These are phyloP conservation scores for Microbotryum saponariae DNA, from an alignment of 1,284 basidiomycete species.

Conservation along the genomic window DNA sequence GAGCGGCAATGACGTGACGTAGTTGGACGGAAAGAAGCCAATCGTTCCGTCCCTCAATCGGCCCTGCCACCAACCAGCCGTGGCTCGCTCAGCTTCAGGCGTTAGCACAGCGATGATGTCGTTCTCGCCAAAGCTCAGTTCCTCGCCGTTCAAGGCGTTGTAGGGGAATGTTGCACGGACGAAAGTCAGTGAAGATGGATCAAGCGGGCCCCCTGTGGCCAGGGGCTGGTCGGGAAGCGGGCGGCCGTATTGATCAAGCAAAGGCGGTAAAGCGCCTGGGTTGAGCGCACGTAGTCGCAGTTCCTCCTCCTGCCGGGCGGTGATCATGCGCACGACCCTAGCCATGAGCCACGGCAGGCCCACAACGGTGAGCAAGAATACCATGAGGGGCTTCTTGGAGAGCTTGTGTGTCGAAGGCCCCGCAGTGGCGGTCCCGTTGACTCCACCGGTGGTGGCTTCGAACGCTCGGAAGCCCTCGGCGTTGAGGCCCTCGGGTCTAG, in stretches of 20 bases:
- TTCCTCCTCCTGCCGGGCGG: constrained; percentile 51
- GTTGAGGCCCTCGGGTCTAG: constrained; percentile 9
- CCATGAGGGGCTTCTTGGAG: constrained; percentile 74
- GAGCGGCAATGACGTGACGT: constrained; percentile 49
- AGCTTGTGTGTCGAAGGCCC: constrained; percentile 41
- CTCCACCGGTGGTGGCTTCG: constrained; percentile 18
- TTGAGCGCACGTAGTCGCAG: constrained; percentile 43
- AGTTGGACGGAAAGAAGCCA: constrained; percentile 94
- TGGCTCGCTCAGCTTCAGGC: constrained; percentile 65
- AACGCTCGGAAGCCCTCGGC: constrained; percentile 33
- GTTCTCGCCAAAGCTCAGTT: constrained; percentile 71
- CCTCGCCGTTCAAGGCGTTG: constrained; percentile 56
- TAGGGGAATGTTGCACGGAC: constrained; percentile 67
- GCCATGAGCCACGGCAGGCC: constrained; percentile 93
- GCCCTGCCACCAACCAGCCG: constrained; percentile 92
- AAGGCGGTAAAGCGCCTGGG: constrained; percentile 19
- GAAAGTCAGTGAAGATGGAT: constrained; percentile 64
- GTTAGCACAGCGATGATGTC: constrained; percentile 92
- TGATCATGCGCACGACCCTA: constrained; percentile 72
- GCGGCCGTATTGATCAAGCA: constrained; percentile 35
- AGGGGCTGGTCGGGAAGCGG: constrained; percentile 50
- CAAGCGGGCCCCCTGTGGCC: constrained; percentile 47
- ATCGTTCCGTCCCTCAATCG: constrained; percentile 85
- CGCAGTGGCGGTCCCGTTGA: neutral
- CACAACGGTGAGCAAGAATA: constrained; percentile 92